These are phyloP conservation scores for Ulota crispa DNA, from an alignment of 225 moss, liverwort and hornwort genomes.

Conservation along the genomic window DNA sequence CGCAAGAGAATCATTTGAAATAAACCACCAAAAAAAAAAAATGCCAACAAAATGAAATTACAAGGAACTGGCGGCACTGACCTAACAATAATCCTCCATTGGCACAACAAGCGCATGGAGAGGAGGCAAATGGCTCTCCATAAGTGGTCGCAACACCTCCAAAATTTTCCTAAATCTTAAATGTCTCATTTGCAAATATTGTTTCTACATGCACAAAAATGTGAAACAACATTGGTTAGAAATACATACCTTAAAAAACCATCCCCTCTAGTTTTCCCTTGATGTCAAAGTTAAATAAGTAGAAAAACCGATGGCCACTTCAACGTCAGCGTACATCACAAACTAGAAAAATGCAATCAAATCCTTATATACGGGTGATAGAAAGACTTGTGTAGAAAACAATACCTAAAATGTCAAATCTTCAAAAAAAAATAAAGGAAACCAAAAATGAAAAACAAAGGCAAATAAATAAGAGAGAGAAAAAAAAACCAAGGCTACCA, in stretches of 20 bases:
- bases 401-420: neutral
- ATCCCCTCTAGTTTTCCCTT: conserved; percentile 60
- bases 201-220: neutral
- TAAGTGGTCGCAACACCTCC: conserved; percentile 52
- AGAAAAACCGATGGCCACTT: conserved; percentile 20
- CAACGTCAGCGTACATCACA: conserved; percentile 10
- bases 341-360: neutral
- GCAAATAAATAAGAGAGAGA: neutral
- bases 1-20: too few relatives aligned
- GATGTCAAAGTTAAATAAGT: conserved; percentile 67
- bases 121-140: conserved; percentile 64
- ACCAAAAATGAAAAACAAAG: neutral
- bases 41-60: neutral
- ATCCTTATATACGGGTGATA: neutral
- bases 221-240: neutral
- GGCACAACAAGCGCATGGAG: conserved; percentile 57
- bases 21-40: neutral
- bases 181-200: neutral
- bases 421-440: neutral
- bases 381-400: neutral
- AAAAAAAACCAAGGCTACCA: neutral
- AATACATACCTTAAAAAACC: conserved; percentile 52
- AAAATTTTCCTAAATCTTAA: conserved; percentile 28
- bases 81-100: conserved; percentile 70
- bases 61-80: neutral